phyloP scores from a whole-genome alignment of 768 basidiomycete genomes.

The Lactarius hatsudake region DNA sequence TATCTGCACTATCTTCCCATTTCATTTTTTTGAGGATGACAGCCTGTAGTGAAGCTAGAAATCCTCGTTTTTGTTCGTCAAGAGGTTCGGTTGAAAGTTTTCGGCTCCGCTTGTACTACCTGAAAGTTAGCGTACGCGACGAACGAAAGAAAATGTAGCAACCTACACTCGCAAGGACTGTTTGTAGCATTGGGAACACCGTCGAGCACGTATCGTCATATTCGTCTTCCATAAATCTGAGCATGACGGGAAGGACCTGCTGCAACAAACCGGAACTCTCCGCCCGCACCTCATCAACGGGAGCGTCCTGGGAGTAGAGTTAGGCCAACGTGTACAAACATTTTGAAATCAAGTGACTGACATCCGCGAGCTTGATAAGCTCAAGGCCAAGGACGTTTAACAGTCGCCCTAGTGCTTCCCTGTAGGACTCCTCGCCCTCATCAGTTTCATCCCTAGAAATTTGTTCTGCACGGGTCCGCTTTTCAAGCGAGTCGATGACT shows the following conservation, averaged over 20 bases:
- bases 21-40: constrained; percentile 86
- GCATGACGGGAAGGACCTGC: constrained; percentile 73
- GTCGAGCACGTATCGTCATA: constrained; percentile 88
- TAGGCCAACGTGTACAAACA: constrained; percentile 9
- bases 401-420: constrained; percentile 84
- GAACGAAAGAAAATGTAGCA: neutral
- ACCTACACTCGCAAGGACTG: constrained; percentile 71
- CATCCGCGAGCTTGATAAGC: constrained; percentile 80
- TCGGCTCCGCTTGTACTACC: constrained; percentile 77
- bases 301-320: constrained; percentile 47
- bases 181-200: constrained; percentile 76
- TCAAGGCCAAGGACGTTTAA: constrained; percentile 82
- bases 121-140: constrained; percentile 3
- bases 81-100: constrained; percentile 60
- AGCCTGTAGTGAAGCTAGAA: constrained; percentile 73
- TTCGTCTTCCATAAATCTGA: constrained; percentile 86
- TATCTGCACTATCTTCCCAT: constrained; percentile 81
- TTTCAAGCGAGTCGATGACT: constrained; percentile 77
- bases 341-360: constrained; percentile 35
- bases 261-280: constrained; percentile 64
- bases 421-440: constrained; percentile 84
- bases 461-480: constrained; percentile 68
- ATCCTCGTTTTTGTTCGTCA: constrained; percentile 66
- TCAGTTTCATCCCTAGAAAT: constrained; percentile 66
- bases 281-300: constrained; percentile 54